Evolutionary conservation across 2,329 filamentous ascomycete genomes (phyloP), one percentile per base, ranked within the genome.

Genomic region (Aspergillus aculeatinus): DNA sequence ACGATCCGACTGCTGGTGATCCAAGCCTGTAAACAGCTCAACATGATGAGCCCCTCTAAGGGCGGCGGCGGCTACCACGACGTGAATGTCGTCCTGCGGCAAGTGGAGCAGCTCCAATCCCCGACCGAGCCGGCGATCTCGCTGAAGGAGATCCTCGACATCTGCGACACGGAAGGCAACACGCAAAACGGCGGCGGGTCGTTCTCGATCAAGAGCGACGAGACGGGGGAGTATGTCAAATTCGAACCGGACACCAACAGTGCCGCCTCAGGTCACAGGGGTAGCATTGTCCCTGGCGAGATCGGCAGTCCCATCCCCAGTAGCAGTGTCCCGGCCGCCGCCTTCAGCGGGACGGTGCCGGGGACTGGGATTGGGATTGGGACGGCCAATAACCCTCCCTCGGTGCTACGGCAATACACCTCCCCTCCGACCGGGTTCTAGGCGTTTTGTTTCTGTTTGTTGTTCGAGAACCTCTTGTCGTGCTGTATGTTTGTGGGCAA

Each of bases 101-200:
- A 92, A 69, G 87, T 92, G 66, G 84, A 88, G 10, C 83, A 85
- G 57, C 81, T 90, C 31, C 86, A 87, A 57, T 79, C 79, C 35
- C 77, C 83, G n/a, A 81, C 81, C 57, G 84, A 88, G 60, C 76
- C 82, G 27, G 72, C 79, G 68, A 86, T 80, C 74, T 81, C 65
- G 74, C 86, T 80, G 70, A 82, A 81, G 27, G 93, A 97, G 69
- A 82, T 98, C 67, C 82, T 94, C 44, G 87, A 90, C 59, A 89
- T 96, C 60, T 95, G 91, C 74, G 94, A 98, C 69, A 96, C 94
- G 0, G 91, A 96, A 73, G 95, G 95, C 59, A 96, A 89, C 68
- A 73, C 80, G 2, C 86, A 88, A 60, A 98, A 98, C 69, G 95
- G 95, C 50, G 94, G 94, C 49, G 95, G 95, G n/a, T 89, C 85